Evolutionary conservation across 805 yeast genomes (phyloP).

Genomic region (Nakazawaea peltata): DNA sequence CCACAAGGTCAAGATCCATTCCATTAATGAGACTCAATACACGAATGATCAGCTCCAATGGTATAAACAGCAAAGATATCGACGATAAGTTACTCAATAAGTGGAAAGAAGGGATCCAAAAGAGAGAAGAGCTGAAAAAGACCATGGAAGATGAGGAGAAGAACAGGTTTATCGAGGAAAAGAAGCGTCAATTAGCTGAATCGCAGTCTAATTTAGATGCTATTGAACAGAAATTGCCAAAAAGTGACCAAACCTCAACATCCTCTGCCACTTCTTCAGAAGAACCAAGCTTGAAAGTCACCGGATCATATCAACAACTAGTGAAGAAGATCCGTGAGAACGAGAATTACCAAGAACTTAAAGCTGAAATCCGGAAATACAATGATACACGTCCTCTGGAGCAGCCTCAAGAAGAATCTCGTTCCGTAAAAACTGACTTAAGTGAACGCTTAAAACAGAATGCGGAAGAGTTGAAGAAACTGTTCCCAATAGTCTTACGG

Average conservation of each 20-base stretch:
- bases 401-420: slow-evolving; percentile 6
- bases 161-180: slow-evolving; percentile 4
- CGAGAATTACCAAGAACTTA: slow-evolving; percentile 24
- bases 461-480: slow-evolving; percentile 47
- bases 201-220: not conserved
- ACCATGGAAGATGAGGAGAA: slow-evolving; percentile 2
- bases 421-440: slow-evolving; percentile 19
- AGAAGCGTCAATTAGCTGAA: slow-evolving; percentile 8
- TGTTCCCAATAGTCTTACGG: slow-evolving; percentile 51
- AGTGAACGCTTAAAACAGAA: slow-evolving; percentile 37
- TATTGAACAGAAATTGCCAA: not conserved
- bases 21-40: too few relatives aligned
- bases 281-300: slow-evolving; percentile 5
- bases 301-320: slow-evolving; percentile 11
- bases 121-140: slow-evolving; percentile 8
- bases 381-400: slow-evolving; percentile 12
- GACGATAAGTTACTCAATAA: slow-evolving; percentile 7
- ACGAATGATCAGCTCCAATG: too few relatives aligned
- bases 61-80: too few relatives aligned
- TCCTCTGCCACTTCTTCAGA: not conserved
- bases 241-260: not conserved
- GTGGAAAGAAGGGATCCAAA: slow-evolving; percentile 10
- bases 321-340: slow-evolving; percentile 21
- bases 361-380: slow-evolving; percentile 21
- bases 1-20: too few relatives aligned